phyloP scores from a whole-genome alignment of 2,329 filamentous ascomycete genomes.

The Zopfia rhizophila region DNA sequence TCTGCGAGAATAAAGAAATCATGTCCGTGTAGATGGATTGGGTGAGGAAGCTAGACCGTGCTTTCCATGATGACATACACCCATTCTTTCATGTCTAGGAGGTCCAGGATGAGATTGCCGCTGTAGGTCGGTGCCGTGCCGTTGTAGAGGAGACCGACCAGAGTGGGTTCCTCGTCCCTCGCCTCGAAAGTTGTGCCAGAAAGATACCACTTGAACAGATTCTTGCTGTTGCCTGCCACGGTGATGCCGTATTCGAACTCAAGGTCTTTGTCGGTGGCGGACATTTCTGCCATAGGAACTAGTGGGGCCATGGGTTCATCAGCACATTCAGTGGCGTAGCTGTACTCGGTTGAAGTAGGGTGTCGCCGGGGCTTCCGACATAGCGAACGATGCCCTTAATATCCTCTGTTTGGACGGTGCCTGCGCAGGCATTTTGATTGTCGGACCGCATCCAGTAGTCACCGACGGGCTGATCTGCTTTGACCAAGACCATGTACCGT shows the following conservation, averaged over 20 bases:
- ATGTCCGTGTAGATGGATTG: constrained; percentile 49
- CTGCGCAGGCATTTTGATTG: constrained; percentile 49
- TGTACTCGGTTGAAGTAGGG: constrained; percentile 42
- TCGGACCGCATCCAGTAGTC: constrained; percentile 42
- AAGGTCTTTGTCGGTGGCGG: constrained; percentile 31
- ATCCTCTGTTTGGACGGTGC: constrained; percentile 37
- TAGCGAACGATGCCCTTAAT: constrained; percentile 49
- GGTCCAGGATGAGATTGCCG: constrained; percentile 44
- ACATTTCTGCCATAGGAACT: constrained; percentile 42
- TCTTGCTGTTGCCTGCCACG: constrained; percentile 38
- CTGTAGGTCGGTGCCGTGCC: constrained; percentile 40
- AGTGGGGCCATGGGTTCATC: constrained; percentile 47
- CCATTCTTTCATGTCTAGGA: constrained; percentile 43
- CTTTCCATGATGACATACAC: constrained; percentile 55
- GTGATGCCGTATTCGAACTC: constrained; percentile 42
- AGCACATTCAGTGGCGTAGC: constrained; percentile 45
- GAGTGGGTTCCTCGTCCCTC: constrained; percentile 51
- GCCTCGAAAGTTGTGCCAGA: constrained; percentile 48
- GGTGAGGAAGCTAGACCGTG: constrained; percentile 35
- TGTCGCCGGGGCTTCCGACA: constrained; percentile 25
- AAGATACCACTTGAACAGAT: constrained; percentile 54
- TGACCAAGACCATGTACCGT: constrained; percentile 35
- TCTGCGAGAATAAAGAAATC: constrained; percentile 64
- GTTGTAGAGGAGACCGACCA: constrained; percentile 46
- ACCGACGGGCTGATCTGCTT: constrained; percentile 27